Conservation (phyloP, 345 rosid genomes). For the Camelina neglecta region DNA sequence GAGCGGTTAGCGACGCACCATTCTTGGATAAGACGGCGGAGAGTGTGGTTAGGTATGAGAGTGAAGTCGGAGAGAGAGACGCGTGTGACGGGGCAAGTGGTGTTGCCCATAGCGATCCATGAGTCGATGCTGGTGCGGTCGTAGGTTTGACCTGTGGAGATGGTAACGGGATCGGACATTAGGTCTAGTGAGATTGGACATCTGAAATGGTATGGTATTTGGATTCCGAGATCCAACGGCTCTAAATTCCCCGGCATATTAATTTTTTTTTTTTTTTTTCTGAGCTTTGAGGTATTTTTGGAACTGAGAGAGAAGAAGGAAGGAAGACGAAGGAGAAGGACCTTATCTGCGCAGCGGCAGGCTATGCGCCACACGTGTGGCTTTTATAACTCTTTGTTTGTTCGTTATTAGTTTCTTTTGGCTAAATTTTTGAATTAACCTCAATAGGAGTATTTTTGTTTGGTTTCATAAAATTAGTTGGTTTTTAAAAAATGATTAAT, state of each 20-base stretch:
- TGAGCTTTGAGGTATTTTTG: constrained; percentile 12
- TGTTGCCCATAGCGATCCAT: constrained; percentile 92
- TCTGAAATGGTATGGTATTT: constrained; percentile 90
- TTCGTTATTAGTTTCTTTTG: constrained; percentile 28
- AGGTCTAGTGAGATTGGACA: constrained; percentile 97
- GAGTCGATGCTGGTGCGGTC: constrained; percentile 97
- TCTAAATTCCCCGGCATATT: constrained; percentile 72
- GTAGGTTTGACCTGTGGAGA: constrained; percentile 92
- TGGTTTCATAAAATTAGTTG: not conserved
- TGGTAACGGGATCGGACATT: constrained; percentile 96
- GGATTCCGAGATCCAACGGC: constrained; percentile 77
- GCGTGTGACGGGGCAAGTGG: constrained; percentile 92
- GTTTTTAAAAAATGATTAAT: not conserved
- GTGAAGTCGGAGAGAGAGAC: constrained; percentile 76
- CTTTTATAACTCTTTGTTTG: constrained; percentile 53
- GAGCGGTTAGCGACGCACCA: constrained; percentile 96
- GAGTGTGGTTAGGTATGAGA: constrained; percentile 96
- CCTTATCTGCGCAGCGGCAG: constrained; percentile 59
- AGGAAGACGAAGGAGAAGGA: constrained; percentile 40
- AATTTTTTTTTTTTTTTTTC: constrained; percentile 8
- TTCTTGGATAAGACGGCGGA: constrained; percentile 93
- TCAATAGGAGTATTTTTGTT: not conserved
- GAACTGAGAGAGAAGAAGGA: constrained; percentile 33
- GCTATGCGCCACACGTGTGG: constrained; percentile 71
- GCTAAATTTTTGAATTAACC: not conserved